phyloP scores from a whole-genome alignment of 129 eudicot genomes.

The Chrysanthemum makinoi region DNA sequence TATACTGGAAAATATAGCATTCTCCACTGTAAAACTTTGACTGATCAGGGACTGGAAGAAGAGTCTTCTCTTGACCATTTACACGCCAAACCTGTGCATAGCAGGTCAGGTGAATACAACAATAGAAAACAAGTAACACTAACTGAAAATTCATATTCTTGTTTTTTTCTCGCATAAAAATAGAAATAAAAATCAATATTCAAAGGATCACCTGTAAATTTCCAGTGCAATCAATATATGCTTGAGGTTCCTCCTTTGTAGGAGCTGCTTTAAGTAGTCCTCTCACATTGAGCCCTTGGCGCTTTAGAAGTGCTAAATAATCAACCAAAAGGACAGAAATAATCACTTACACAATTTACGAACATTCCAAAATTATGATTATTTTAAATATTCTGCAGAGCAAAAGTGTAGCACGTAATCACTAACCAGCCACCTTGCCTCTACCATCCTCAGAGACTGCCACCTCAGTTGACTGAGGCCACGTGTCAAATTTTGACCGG shows the following conservation, averaged over 20 bases:
- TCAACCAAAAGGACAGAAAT: constrained; percentile 20
- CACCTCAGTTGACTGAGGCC: constrained; percentile 73
- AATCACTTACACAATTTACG: constrained; percentile 19
- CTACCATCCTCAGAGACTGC: constrained; percentile 88
- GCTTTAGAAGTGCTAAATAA: constrained; percentile 70
- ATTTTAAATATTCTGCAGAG: too few relatives aligned
- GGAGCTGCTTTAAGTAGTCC: constrained; percentile 83
- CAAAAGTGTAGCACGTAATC: not conserved
- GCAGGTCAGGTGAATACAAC: constrained; percentile 17
- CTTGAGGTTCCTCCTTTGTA: constrained; percentile 74
- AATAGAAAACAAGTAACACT: constrained; percentile 10
- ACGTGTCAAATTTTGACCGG: constrained; percentile 56
- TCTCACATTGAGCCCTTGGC: constrained; percentile 88
- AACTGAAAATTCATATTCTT: constrained; percentile 13
- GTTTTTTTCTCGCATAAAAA: constrained; percentile 10
- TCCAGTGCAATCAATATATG: constrained; percentile 79
- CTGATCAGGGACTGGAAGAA: constrained; percentile 62
- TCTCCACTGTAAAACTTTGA: constrained; percentile 94
- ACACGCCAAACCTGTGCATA: constrained; percentile 92
- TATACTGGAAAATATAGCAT: constrained; percentile 85
- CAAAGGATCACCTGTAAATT: constrained; percentile 61
- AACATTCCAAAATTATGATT: not conserved
- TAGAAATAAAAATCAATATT: not conserved
- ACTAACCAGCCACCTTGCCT: constrained; percentile 94
- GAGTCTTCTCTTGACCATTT: constrained; percentile 62